Evolutionary conservation across 164 flowering plant species (phyloP).

Genomic region (Dillenia turbinata): DNA sequence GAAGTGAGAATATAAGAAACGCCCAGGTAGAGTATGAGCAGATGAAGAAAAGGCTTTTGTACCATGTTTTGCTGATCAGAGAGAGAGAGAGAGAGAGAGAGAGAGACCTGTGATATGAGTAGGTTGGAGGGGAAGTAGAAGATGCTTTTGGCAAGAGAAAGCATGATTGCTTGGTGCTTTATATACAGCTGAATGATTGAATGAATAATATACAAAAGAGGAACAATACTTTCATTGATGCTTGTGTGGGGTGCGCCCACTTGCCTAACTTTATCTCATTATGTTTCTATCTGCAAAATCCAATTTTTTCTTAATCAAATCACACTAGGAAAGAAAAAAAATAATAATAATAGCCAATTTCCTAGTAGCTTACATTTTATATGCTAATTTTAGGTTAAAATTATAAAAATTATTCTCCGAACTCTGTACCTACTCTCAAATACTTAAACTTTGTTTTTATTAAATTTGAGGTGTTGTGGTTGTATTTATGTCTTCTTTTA

Average conservation of each 20-base stretch:
- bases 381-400: too few species aligned
- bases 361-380: too few species aligned
- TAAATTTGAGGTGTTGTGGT: too few species aligned
- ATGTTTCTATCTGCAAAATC: background rate
- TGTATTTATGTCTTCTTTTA: too few species aligned
- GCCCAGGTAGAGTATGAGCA: conserved; percentile 25
- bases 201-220: background rate
- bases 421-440: too few species aligned
- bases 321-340: too few species aligned
- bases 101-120: background rate
- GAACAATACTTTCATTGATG: conserved; percentile 10
- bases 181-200: conserved; percentile 10
- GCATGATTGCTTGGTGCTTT: background rate
- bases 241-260: conserved; percentile 23
- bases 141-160: conserved; percentile 3
- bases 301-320: too few species aligned
- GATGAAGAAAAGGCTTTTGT: conserved; percentile 14
- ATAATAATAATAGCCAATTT: too few species aligned
- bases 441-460: too few species aligned
- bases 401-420: too few species aligned
- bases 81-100: too few species aligned
- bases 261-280: conserved; percentile 18
- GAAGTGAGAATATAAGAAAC: conserved; percentile 26
- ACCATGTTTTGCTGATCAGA: conserved; percentile 14
- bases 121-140: background rate